Percentiles rank a stretch among this genome's conserved stretches.
Conservation (phyloP, 2,329 filamentous ascomycete species). For the Lasiodiplodia citricola region DNA sequence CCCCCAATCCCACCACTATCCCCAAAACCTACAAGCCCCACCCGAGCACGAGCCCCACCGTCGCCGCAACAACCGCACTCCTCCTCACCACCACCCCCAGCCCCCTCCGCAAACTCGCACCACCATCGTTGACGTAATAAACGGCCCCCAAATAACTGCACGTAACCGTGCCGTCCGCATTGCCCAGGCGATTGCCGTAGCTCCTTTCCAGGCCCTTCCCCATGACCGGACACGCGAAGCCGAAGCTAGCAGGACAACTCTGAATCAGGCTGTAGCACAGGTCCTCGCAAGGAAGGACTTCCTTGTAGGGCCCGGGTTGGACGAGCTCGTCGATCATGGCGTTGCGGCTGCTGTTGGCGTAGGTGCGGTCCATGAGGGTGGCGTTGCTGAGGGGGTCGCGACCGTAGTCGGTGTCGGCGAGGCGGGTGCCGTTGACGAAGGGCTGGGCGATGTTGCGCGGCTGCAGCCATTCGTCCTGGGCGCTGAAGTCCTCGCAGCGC, state of each 20-base stretch:
- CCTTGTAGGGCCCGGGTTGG: slow-evolving; percentile 87
- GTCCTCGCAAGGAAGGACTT: slow-evolving; percentile 86
- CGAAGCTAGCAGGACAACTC: slow-evolving; percentile 78
- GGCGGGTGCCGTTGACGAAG: slow-evolving; percentile 71
- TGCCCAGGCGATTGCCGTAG: slow-evolving; percentile 49
- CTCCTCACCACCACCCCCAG: neutral
- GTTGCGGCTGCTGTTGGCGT: slow-evolving; percentile 68
- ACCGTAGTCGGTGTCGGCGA: slow-evolving; percentile 44
- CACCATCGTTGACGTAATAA: slow-evolving; percentile 39
- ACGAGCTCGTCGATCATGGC: slow-evolving; percentile 72
- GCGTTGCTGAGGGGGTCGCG: slow-evolving; percentile 33
- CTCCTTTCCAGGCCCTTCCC: slow-evolving; percentile 55
- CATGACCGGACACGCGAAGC: slow-evolving; percentile 73
- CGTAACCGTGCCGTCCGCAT: slow-evolving; percentile 41
- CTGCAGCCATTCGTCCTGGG: slow-evolving; percentile 57
- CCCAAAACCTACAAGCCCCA: neutral
- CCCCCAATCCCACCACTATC: neutral
- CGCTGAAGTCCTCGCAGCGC: slow-evolving; percentile 83
- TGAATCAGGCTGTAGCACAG: slow-evolving; percentile 86
- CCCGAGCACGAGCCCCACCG: neutral
- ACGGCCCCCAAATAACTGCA: slow-evolving; percentile 51
- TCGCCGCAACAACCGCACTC: neutral
- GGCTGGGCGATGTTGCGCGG: slow-evolving; percentile 71
- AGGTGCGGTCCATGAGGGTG: slow-evolving; percentile 39
- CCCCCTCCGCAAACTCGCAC: neutral